Evolutionary conservation across 2,329 filamentous ascomycete genomes (phyloP).

Genomic region (Fusarium sp.): DNA sequence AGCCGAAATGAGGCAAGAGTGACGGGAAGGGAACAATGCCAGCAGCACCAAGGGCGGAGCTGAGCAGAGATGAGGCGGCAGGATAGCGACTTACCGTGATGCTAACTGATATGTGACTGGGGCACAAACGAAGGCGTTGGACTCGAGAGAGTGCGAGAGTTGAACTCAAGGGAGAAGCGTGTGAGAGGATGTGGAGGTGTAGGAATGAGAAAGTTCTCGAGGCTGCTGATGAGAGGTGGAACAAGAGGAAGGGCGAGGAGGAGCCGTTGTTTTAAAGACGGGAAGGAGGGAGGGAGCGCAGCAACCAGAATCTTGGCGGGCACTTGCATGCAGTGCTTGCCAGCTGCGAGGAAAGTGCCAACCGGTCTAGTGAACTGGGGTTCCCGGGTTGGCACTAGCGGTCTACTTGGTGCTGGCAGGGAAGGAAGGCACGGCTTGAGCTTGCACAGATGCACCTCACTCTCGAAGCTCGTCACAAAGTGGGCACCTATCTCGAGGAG

Average conservation of each 20-base stretch:
- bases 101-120: slow-evolving; percentile 37
- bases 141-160: slow-evolving; percentile 36
- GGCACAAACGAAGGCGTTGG: slow-evolving; percentile 37
- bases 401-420: slow-evolving; percentile 27
- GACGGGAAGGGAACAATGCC: slow-evolving; percentile 3
- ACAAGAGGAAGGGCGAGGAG: slow-evolving; percentile 39
- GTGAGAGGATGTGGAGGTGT: slow-evolving; percentile 41
- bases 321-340: slow-evolving; percentile 35
- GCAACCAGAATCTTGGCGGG: slow-evolving; percentile 36
- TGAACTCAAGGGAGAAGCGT: slow-evolving; percentile 32
- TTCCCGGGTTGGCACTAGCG: slow-evolving; percentile 33
- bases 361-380: slow-evolving; percentile 23
- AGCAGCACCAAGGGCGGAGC: background rate
- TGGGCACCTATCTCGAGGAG: slow-evolving; percentile 29
- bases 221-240: slow-evolving; percentile 33
- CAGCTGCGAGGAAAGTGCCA: slow-evolving; percentile 26
- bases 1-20: slow-evolving; percentile 20
- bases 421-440: slow-evolving; percentile 29
- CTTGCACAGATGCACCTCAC: slow-evolving; percentile 1
- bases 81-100: slow-evolving; percentile 23
- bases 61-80: background rate
- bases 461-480: slow-evolving; percentile 28
- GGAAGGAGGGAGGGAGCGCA: slow-evolving; percentile 32
- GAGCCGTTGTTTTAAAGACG: slow-evolving; percentile 42
- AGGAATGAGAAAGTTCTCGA: slow-evolving; percentile 36